These are phyloP conservation scores for Agaricus blazei DNA, from an alignment of 768 basidiomycete species.

Conservation along the genomic window DNA sequence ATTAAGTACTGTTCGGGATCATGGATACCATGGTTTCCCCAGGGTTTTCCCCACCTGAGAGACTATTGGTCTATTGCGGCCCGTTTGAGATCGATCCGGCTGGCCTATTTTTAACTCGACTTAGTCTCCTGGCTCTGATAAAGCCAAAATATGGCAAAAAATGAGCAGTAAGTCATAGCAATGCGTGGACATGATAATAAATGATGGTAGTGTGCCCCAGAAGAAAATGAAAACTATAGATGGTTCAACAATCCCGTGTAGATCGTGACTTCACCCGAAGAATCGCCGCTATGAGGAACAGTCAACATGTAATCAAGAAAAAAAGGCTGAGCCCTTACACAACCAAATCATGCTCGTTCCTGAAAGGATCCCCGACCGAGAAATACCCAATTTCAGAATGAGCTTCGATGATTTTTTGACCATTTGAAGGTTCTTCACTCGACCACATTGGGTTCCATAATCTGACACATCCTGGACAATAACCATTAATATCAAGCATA, in stretches of 20 bases:
- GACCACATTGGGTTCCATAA: constrained; percentile 58
- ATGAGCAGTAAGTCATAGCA: constrained; percentile 2
- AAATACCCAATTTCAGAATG: constrained; percentile 57
- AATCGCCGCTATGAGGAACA: constrained; percentile 37
- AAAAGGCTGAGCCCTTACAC: constrained; percentile 38
- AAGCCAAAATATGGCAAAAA: not conserved
- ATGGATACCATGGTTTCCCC: not conserved
- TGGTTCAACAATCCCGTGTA: constrained; percentile 25
- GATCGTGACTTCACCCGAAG: constrained; percentile 41
- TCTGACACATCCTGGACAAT: constrained; percentile 55
- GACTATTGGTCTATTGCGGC: not conserved
- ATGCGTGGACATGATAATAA: not conserved
- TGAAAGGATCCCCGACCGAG: constrained; percentile 48
- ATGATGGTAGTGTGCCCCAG: not conserved
- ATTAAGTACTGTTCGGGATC: not conserved
- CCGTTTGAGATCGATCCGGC: not conserved
- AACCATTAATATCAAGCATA: constrained; percentile 4
- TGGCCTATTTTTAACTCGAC: not conserved
- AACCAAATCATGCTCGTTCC: constrained; percentile 51
- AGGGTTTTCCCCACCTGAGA: not conserved
- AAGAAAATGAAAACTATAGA: not conserved
- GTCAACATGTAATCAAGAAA: not conserved
- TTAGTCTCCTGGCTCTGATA: no score
- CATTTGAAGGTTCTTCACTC: constrained; percentile 33
- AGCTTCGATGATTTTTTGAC: constrained; percentile 44